Base-by-base conservation (phyloP, 2,329 filamentous ascomycete species). In the Xylaria arbuscula region DNA sequence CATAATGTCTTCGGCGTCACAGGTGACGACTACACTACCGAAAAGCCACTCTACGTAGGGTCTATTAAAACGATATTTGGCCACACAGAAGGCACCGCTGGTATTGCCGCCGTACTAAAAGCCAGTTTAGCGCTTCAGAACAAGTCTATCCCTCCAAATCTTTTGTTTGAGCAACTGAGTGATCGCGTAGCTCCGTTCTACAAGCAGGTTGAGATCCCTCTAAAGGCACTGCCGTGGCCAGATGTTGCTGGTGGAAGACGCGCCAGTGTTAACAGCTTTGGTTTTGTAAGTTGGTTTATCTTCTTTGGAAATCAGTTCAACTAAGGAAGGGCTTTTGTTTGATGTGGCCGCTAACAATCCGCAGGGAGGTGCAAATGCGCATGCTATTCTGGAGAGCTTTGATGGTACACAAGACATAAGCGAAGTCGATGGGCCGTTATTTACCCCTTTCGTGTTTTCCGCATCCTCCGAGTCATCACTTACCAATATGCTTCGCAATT, bases 41-140 rank as follows among this genome's bases (percentile, higher is more conserved):
- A 47, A 47, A 47, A 10, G n/a, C 40, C 57, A 36, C 56, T 67
- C 10, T 62, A 40, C 28, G 64, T 63, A 2, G 64, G 64, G 3
- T 51, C 40, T 9, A 40, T 64, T 8, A 67, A 67, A 36, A 67
- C 65, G 15, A 24, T 67, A 13, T 7, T 67, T 13, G 65, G 65
- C 1, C 65, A 67, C n/a, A 59, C 65, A 5, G 65, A 67, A 64
- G 60, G 65, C 9, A 51, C 65, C 0, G 59, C 65, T 11, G 65
- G 65, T 2, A 28, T 67, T 9, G 65, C 65, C 3, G 60, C 38
- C 4, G n/a, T 67, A 1, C 32, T 67, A 9, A 67, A 67, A 28
- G 54, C 54, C 10, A 47, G 28, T 32, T 32, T 64, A 22, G 60
- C 65, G 3, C 1, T 67, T 1, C 51, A 59, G n/a, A 42, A 59